Conservation (phyloP, 1,139 yeast species). For the Saccharomyces hybrid region DNA sequence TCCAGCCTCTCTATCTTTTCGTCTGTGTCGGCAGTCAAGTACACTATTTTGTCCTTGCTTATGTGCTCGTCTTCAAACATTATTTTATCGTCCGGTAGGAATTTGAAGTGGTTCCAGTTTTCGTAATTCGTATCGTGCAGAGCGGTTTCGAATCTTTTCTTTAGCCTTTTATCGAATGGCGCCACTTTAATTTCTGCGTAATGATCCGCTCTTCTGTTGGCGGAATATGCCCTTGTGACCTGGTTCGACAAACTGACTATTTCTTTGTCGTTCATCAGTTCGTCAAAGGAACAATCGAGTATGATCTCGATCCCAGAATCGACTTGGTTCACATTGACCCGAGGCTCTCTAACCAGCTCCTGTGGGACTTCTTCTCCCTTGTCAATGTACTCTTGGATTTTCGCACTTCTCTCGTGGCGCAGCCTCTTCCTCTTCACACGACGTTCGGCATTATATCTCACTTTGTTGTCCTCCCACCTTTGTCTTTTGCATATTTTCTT, state of each 20-base stretch:
- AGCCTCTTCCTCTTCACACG: conserved; percentile 47
- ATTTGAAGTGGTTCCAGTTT: conserved; percentile 59
- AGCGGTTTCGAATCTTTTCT: conserved; percentile 58
- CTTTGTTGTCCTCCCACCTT: conserved; percentile 60
- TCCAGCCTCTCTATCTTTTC: conserved; percentile 55
- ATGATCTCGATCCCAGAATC: conserved; percentile 48
- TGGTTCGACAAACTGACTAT: conserved; percentile 72
- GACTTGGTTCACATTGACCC: conserved; percentile 38
- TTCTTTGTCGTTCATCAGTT: conserved; percentile 76
- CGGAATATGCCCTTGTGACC: conserved; percentile 73
- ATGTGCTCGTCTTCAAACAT: conserved; percentile 1
- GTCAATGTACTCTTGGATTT: conserved; percentile 30
- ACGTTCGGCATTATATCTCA: conserved; percentile 44
- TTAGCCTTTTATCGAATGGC: conserved; percentile 59
- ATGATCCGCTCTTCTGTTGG: conserved; percentile 55
- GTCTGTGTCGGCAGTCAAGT: conserved; percentile 83
- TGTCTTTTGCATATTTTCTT: conserved; percentile 57
- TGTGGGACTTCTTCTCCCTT: conserved; percentile 35
- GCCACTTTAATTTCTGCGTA: conserved; percentile 55
- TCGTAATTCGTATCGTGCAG: conserved; percentile 48
- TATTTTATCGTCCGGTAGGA: conserved; percentile 33
- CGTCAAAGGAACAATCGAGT: conserved; percentile 87
- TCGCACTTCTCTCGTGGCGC: conserved; percentile 32
- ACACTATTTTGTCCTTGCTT: conserved; percentile 41
- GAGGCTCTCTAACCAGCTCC: conserved; percentile 29